phyloP scores from a whole-genome alignment of 176 grass and related monocot species.

The Ensete ventricosum region DNA sequence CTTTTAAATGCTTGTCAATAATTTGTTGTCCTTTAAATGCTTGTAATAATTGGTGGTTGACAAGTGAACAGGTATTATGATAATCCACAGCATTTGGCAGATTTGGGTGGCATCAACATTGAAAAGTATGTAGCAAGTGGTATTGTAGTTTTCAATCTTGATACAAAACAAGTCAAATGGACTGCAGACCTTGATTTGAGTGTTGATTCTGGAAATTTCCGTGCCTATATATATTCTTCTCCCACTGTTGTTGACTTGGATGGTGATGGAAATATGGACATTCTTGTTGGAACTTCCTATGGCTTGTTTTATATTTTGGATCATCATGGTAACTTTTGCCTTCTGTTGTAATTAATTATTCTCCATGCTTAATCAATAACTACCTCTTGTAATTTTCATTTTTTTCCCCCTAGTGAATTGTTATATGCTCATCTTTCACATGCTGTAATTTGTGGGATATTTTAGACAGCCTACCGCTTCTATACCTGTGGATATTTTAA shows the following conservation, averaged over 20 bases:
- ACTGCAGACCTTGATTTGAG: conserved; percentile 68
- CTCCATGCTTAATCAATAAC: not conserved
- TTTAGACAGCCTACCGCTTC: not conserved
- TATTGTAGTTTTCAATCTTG: conserved; percentile 93
- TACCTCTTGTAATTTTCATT: no score
- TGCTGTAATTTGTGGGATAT: not conserved
- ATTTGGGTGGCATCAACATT: conserved; percentile 68
- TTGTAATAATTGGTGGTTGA: conserved; percentile 21
- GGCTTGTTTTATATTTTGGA: conserved; percentile 91
- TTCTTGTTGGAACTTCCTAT: conserved; percentile 84
- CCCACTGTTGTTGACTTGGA: conserved; percentile 94
- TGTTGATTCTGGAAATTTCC: conserved; percentile 54
- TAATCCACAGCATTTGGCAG: conserved; percentile 47
- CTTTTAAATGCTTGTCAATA: not conserved
- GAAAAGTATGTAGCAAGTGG: conserved; percentile 82
- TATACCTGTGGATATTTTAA: not conserved
- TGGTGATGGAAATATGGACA: conserved; percentile 93
- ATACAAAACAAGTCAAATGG: conserved; percentile 91
- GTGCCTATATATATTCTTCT: conserved; percentile 72
- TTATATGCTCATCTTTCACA: conserved; percentile 1
- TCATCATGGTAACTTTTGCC: conserved; percentile 49
- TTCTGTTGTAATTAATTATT: conserved; percentile 13
- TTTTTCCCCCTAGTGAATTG: not conserved
- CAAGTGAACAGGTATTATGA: conserved; percentile 65
- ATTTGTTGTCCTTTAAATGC: conserved; percentile 3